phyloP scores from a whole-genome alignment of 331 rosid genomes.

The Telfairia occidentalis region DNA sequence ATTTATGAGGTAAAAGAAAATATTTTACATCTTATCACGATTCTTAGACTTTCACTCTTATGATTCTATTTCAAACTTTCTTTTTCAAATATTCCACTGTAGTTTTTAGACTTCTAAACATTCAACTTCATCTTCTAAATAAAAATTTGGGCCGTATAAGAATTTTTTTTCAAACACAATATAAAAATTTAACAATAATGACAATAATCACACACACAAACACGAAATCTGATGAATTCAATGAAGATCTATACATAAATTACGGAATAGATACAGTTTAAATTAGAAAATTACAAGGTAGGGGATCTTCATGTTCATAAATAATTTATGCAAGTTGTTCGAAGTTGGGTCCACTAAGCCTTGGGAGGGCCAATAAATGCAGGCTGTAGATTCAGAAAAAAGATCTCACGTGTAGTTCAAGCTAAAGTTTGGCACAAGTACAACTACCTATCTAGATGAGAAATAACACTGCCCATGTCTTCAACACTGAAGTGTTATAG shows the following conservation, averaged over 20 bases:
- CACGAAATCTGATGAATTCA: background rate
- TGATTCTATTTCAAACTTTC: background rate
- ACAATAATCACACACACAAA: too few relatives aligned
- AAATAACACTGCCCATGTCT: background rate
- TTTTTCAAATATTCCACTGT: background rate
- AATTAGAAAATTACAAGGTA: background rate
- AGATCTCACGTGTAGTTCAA: conserved; percentile 3
- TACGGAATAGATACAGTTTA: background rate
- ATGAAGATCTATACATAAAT: background rate
- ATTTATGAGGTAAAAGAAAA: background rate
- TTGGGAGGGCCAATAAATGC: conserved; percentile 7
- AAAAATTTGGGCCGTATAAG: too few relatives aligned
- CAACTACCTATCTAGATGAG: background rate
- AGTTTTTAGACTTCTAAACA: background rate
- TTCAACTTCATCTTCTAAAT: background rate
- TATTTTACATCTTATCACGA: background rate
- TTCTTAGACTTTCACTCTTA: background rate
- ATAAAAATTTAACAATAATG: too few relatives aligned
- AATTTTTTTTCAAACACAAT: too few relatives aligned
- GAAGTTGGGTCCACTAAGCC: background rate
- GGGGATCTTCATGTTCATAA: background rate
- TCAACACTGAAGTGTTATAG: background rate
- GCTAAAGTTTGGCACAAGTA: conserved; percentile 7
- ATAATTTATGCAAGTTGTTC: background rate
- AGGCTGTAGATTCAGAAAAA: background rate